Evolutionary conservation across 2,329 filamentous ascomycete genomes (phyloP), one percentile per base, ranked within the genome.

Genomic region (Alternaria gaisen): DNA sequence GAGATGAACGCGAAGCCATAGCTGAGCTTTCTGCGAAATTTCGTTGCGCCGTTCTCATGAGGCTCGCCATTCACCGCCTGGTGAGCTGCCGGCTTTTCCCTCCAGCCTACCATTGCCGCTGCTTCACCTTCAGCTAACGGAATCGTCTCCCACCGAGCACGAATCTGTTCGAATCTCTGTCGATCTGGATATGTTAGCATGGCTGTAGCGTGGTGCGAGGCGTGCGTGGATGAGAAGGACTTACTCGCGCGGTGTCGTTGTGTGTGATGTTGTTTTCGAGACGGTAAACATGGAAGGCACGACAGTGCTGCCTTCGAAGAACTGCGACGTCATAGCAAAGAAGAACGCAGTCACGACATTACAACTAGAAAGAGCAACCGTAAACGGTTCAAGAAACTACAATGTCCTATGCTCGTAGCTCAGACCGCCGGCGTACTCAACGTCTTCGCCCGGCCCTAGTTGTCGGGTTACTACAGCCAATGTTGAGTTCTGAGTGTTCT

Each of bases 131-230:
- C 60, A 46, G 41, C 20, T 24, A 55, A 40, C 52, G 71, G 65
- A 43, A 61, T 70, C 14, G 71, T 63, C 67, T 78, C 75, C 75
- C 75, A 78, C 26, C 58, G 70, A 65, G 76, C 73, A 24, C 74
- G 73, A 26, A 78, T 61, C 42, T 71, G 66, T 58, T 75, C 68
- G 55, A 77, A 78, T 54, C 56, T 77, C 18, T 68, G 60, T 60
- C 62, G 70, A 63, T 76, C 73, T 70, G 72, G 66, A 64, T 73
- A 71, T 22, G 61, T 78, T 53, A 78, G 75, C 76, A 78, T 78
- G 67, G 56, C 54, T 62, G 56, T 55, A 67, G 58, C 61, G 66
- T 70, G 64, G 55, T 53, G 38, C 18, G 30, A 36, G 47, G 50
- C 22, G 55, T 61, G 54, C 47, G 53, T 46, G 36, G 43, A 46